Evolutionary conservation across 257 asterid genomes (phyloP).

Genomic region (Orobanche coerulescens): DNA sequence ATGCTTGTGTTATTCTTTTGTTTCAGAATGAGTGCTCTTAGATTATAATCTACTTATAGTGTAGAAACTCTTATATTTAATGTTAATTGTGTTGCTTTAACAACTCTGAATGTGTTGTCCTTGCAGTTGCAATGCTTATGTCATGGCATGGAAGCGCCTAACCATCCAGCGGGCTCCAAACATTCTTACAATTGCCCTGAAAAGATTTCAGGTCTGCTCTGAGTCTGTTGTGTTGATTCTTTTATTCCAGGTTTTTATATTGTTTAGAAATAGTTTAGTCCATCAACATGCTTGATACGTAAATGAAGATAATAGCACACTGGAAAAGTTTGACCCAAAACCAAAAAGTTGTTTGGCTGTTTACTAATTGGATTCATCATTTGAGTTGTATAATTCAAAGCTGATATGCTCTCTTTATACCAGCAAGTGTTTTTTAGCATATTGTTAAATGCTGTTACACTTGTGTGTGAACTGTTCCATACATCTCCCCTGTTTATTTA

Average conservation of each 20-base stretch:
- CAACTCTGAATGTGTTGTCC: constrained; percentile 24
- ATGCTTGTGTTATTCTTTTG: not conserved
- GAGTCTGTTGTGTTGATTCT: constrained; percentile 2
- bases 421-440: not conserved
- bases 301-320: not conserved
- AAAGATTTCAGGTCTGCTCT: constrained; percentile 83
- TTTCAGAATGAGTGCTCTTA: constrained; percentile 4
- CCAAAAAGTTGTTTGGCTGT: not conserved
- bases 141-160: constrained; percentile 94
- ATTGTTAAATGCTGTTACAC: not conserved
- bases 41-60: not conserved
- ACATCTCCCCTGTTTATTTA: not conserved
- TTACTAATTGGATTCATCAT: not conserved
- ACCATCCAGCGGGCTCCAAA: constrained; percentile 75
- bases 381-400: constrained; percentile 6
- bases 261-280: constrained; percentile 8
- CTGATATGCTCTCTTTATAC: not conserved
- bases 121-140: constrained; percentile 94
- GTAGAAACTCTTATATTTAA: not conserved
- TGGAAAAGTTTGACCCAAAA: too few relatives aligned
- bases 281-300: not conserved
- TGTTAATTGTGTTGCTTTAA: constrained; percentile 8
- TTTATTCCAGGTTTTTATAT: constrained; percentile 7
- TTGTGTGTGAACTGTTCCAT: not conserved
- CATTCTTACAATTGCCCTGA: constrained; percentile 92